Evolutionary conservation across 768 basidiomycete species (phyloP), one percentile per base, ranked within the genome.

Genomic region (Naematelia aurantialba): DNA sequence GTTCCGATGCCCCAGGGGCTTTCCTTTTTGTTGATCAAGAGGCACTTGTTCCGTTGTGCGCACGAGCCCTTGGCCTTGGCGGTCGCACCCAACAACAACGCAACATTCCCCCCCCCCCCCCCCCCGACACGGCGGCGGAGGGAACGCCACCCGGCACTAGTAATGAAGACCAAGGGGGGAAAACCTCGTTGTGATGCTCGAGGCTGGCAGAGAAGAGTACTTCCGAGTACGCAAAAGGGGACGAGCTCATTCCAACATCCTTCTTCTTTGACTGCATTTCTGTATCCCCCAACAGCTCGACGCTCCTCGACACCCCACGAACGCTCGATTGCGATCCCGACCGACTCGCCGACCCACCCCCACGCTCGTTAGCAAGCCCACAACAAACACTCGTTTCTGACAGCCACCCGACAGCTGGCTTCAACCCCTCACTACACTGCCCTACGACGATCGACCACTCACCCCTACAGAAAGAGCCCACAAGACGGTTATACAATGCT

Each of bases 401-500:
- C 27, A 52, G 21, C 50, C 21, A 5, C 24, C 10, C 50, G 21
- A 52, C 42, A 44, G 19, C 42, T 12, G 42, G 12, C 19, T 44
- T 12, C 42, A 29, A 22, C 5, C 27, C 17, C 50, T 52, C 27
- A 24, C n/a, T 17, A 27, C 52, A 14, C 30, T 31, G 11, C 8
- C 10, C 21, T 19, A 10, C n/a, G 19, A 47, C 46, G 46, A 47
- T 26, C 46, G 19, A 47, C n/a, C 45, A 34, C 17, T 47, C 52
- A 48, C 11, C 25, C 46, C 47, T 58, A 10, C 52, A 42, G 21
- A 34, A 59, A 12, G 22, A 60, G 52, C 24, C 42, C 10, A 42
- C 10, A 60, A 34, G 4, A 61, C 31, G 0, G 53, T 55, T 47
- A n/a, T 25, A 31, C 55, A 58, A 72, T 72, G 70, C 61, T 68